Conservation (phyloP, 495 filamentous ascomycete species). For the Rostrohypoxylon terebratum region DNA sequence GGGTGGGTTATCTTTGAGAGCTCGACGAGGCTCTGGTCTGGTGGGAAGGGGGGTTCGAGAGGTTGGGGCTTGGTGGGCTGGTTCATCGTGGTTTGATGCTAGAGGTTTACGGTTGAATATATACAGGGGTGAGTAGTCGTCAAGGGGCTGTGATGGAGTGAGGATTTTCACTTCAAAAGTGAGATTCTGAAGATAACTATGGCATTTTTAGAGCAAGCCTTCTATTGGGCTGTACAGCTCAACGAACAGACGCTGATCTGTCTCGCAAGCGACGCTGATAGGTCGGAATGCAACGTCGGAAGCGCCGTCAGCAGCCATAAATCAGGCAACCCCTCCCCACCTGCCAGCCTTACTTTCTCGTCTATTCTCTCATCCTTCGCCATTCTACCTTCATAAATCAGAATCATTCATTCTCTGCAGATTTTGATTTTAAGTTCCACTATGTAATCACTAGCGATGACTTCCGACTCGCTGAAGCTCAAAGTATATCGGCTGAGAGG, state of each 20-base stretch:
- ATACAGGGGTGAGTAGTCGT: too few relatives aligned
- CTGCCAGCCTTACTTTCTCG: not conserved
- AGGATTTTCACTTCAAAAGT: too few relatives aligned
- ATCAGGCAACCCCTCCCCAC: not conserved
- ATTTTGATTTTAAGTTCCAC: not conserved
- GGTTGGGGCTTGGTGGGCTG: not conserved
- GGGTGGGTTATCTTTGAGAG: not conserved
- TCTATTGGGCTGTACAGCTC: not conserved
- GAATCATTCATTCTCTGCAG: slow-evolving; percentile 41
- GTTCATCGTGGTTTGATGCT: not conserved
- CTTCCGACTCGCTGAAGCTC: not conserved
- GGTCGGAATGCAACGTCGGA: not conserved
- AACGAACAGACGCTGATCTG: too few relatives aligned
- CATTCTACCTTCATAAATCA: not conserved
- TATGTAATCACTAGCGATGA: slow-evolving; percentile 10
- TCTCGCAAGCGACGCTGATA: not conserved
- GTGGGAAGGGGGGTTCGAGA: not conserved
- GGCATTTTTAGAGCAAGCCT: not conserved
- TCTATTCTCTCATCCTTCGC: not conserved
- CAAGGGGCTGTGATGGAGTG: too few relatives aligned
- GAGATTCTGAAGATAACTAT: not conserved
- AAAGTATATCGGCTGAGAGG: slow-evolving; percentile 17
- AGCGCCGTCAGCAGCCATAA: not conserved
- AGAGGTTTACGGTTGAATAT: not conserved
- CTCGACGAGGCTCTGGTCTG: slow-evolving; percentile 5